Evolutionary conservation across 225 moss, liverwort and hornwort genomes (phyloP), one percentile per base, ranked within the genome.

Genomic region (Ulota crispa): DNA sequence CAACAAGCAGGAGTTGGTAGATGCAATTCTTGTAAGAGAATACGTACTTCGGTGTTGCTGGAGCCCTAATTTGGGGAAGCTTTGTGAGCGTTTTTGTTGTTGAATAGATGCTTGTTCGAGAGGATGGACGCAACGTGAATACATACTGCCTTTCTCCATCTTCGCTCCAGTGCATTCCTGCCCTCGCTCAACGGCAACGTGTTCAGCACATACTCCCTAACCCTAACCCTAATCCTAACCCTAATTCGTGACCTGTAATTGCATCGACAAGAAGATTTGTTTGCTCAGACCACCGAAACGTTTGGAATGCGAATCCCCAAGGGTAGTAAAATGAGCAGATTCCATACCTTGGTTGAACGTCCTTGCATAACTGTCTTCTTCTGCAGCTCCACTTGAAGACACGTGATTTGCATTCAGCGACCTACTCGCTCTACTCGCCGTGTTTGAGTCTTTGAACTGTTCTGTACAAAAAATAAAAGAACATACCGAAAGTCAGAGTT

Each of bases 1-100:
- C 80, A 26, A 84, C 78, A 54, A 77, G 88, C 27, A 90, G 55
- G 83, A 90, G 86, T 37, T 64, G 79, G 62, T 90, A 88, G 16
- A 65, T 8, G 21, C 86, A 82, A 54, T 83, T 77, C 78, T 75
- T 86, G 80, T 73, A 84, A 45, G 32, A 84, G 7, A 80, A 82
- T 26, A 86, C 54, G 47, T 90, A 88, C 68, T 88, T 90, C 1
- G 88, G 78, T 50, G 82, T 63, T 9, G 62, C 82, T 70, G 73
- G 59, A 74, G 76, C 53, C 26, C 86, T 63, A 36, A 80, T 27
- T 47, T 71, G 82, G n/a, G 90, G 80, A 53, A 86, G 84, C 31
- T 57, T 76, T 24, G 45, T 61, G 36, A 60, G 77, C 39, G 85
- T 75, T n/a, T n/a, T n/a, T 6, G 85, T 72, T 6, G 63, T 32